Evolutionary conservation across 108 stramenopile species (phyloP).

Genomic region (Stephanodiscus triporus): DNA sequence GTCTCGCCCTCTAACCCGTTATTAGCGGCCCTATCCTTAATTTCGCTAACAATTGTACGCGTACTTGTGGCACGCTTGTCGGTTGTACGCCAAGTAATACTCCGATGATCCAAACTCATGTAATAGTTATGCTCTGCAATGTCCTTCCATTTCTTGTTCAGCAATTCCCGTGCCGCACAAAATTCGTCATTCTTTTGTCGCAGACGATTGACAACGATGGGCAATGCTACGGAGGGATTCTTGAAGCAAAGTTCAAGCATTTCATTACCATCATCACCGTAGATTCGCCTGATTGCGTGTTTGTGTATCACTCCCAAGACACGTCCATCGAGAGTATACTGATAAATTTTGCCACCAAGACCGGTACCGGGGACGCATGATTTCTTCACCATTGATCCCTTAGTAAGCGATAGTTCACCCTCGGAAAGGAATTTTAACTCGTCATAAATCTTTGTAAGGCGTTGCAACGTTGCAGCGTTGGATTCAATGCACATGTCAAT

Average conservation of each 20-base stretch:
- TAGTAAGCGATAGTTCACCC: conserved; percentile 46
- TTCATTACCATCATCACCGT: conserved; percentile 91
- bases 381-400: conserved; percentile 20
- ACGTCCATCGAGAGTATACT: conserved; percentile 85
- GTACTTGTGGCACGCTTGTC: conserved; percentile 87
- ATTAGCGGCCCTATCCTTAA: conserved; percentile 85
- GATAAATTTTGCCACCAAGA: conserved; percentile 66
- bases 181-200: conserved; percentile 97
- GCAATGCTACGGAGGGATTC: conserved; percentile 94
- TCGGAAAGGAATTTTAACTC: conserved; percentile 83
- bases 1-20: conserved; percentile 73
- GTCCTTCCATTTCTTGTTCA: conserved; percentile 91
- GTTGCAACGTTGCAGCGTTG: conserved; percentile 82
- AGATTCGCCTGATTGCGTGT: conserved; percentile 94
- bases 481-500: conserved; percentile 99
- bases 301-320: conserved; percentile 91
- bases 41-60: conserved; percentile 80
- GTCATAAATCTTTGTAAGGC: conserved; percentile 93
- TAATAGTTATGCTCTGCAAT: conserved; percentile 85
- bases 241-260: conserved; percentile 95
- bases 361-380: conserved; percentile 46
- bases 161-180: conserved; percentile 71
- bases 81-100: conserved; percentile 82
- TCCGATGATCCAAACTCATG: conserved; percentile 86
- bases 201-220: conserved; percentile 95